Percentiles rank a stretch among this genome's conserved stretches.
Evolutionary conservation across 768 basidiomycete genomes (phyloP).

Genomic region (Lepiota subincarnata): DNA sequence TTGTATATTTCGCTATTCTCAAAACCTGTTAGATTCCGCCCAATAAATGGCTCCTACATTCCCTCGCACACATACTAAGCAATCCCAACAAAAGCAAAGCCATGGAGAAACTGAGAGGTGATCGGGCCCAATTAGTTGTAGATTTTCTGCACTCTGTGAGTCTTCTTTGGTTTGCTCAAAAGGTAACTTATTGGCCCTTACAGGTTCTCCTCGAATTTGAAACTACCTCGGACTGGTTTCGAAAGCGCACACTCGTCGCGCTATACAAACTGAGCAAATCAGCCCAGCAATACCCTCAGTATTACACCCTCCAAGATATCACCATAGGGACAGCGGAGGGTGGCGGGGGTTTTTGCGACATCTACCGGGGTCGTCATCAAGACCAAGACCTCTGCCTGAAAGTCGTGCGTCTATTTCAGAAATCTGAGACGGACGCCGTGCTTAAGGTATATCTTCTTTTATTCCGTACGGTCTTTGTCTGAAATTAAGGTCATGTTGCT

Average conservation of each 20-base stretch:
- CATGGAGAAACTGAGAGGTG: constrained; percentile 5
- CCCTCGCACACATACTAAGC: too few relatives aligned
- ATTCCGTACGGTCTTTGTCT: too few relatives aligned
- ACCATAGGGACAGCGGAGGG: constrained; percentile 10
- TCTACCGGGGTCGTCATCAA: constrained; percentile 20
- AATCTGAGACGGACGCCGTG: constrained; percentile 11
- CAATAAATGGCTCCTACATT: too few relatives aligned
- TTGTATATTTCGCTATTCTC: too few relatives aligned
- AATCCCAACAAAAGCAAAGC: too few relatives aligned
- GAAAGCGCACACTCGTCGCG: not conserved
- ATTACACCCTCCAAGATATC: constrained; percentile 19
- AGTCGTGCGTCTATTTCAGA: constrained; percentile 21
- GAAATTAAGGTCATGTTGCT: not conserved
- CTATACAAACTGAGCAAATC: constrained; percentile 17
- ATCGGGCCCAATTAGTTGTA: constrained; percentile 5
- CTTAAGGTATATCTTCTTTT: constrained; percentile 24
- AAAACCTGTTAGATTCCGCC: too few relatives aligned
- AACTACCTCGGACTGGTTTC: not conserved
- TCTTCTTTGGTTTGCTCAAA: not conserved
- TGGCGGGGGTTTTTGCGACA: constrained; percentile 26
- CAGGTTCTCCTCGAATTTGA: too few relatives aligned
- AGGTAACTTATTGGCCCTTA: too few relatives aligned
- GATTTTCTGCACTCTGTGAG: constrained; percentile 15
- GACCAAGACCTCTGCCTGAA: constrained; percentile 22
- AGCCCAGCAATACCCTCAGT: constrained; percentile 25